Percentiles rank a stretch among this genome's conserved stretches.
Conservation (phyloP, 1,139 yeast genomes). For the Kodamaea plutei region DNA sequence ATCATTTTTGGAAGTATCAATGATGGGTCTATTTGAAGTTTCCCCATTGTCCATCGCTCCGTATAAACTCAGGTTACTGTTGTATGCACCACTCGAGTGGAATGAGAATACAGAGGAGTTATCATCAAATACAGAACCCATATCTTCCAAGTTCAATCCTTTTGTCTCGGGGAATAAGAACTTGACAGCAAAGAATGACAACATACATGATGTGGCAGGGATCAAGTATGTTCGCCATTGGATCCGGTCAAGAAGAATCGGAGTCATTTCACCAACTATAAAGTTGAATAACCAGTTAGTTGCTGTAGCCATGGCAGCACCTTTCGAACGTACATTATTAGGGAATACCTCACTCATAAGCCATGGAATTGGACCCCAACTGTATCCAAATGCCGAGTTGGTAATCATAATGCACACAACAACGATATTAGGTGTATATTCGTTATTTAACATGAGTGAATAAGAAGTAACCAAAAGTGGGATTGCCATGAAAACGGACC, state of each 20-base stretch:
- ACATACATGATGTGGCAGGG: slow-evolving; percentile 72
- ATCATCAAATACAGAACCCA: slow-evolving; percentile 47
- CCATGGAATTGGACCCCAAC: slow-evolving; percentile 98
- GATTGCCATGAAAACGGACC: slow-evolving; percentile 75
- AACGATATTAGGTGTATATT: slow-evolving; percentile 65
- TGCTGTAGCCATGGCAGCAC: slow-evolving; percentile 88
- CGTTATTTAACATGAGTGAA: slow-evolving; percentile 56
- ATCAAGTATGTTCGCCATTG: slow-evolving; percentile 78
- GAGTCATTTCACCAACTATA: slow-evolving; percentile 88
- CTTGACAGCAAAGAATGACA: slow-evolving; percentile 65
- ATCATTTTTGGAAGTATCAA: slow-evolving; percentile 8
- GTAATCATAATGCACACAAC: slow-evolving; percentile 72
- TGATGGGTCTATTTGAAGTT: slow-evolving; percentile 2
- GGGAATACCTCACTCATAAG: slow-evolving; percentile 88
- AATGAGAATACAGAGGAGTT: slow-evolving; percentile 41
- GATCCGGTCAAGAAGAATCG: slow-evolving; percentile 71
- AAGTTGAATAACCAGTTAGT: slow-evolving; percentile 95
- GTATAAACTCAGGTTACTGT: slow-evolving; percentile 3
- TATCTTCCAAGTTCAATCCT: slow-evolving; percentile 83
- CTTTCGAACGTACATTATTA: slow-evolving; percentile 81
- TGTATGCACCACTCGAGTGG: slow-evolving; percentile 28
- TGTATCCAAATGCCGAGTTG: slow-evolving; percentile 82
- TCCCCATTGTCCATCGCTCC: slow-evolving; percentile 6
- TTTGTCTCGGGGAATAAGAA: slow-evolving; percentile 83
- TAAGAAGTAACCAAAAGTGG: slow-evolving; percentile 64